Evolutionary conservation across 352 stramenopile species (phyloP).

Genomic region (Peronospora destructor): DNA sequence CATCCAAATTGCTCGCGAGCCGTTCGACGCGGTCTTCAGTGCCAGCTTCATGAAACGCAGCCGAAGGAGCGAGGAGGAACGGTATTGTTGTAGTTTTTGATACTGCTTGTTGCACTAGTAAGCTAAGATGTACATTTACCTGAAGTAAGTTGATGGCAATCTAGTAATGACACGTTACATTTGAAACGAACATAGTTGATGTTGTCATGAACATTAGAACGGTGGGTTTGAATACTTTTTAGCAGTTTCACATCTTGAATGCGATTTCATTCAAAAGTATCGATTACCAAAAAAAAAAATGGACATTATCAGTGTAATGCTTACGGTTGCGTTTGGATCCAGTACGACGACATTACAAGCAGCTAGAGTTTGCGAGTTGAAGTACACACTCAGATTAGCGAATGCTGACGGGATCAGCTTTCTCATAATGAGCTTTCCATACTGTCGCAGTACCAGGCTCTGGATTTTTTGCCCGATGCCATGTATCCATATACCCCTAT

Average conservation of each 20-base stretch:
- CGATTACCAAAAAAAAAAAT: too few species aligned
- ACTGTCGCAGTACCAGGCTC: too few species aligned
- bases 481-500: too few species aligned
- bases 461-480: too few species aligned
- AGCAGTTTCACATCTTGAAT: neutral
- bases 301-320: too few species aligned
- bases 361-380: too few species aligned
- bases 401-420: too few species aligned
- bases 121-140: constrained; percentile 15
- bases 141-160: constrained; percentile 20
- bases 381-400: too few species aligned
- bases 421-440: too few species aligned
- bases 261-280: too few species aligned
- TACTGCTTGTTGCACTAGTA: constrained; percentile 13
- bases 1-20: constrained; percentile 38
- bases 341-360: too few species aligned
- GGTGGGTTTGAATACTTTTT: neutral
- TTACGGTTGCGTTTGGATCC: too few species aligned
- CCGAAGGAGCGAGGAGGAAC: constrained; percentile 6
- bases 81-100: constrained; percentile 14
- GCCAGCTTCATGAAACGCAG: constrained; percentile 46
- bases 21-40: constrained; percentile 49
- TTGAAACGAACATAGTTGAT: neutral
- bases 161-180: neutral
- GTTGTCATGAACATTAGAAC: constrained; percentile 4